Conservation (phyloP, 1,284 basidiomycete genomes). For the Melampsora larici-populina region DNA sequence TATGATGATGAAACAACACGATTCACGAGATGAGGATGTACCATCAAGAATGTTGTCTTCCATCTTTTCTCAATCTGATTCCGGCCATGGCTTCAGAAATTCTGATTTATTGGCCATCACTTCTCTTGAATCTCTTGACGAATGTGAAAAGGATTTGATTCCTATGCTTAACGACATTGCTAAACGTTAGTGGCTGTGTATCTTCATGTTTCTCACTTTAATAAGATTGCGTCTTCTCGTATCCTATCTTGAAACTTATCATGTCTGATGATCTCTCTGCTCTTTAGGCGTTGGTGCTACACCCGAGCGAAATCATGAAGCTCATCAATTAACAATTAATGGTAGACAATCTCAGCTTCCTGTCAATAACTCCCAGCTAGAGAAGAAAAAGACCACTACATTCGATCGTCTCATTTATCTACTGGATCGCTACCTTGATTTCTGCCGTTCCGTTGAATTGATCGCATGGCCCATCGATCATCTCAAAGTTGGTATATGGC, state of each 20-base stretch:
- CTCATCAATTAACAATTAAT: neutral
- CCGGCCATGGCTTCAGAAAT: neutral
- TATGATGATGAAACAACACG: neutral
- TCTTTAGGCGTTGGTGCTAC: neutral
- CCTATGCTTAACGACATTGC: neutral
- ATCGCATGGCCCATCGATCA: constrained; percentile 37
- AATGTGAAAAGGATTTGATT: neutral
- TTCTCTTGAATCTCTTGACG: neutral
- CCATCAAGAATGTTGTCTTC: neutral
- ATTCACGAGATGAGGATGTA: neutral
- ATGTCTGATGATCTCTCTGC: neutral
- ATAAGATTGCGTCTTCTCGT: neutral
- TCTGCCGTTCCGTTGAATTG: constrained; percentile 13
- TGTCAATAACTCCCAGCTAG: neutral
- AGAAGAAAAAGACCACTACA: neutral
- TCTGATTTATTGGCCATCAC: neutral
- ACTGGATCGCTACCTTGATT: constrained; percentile 38
- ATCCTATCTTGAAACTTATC: neutral
- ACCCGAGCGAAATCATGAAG: neutral
- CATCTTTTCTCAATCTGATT: neutral
- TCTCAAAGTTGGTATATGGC: constrained; percentile 36
- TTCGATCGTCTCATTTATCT: constrained; percentile 39
- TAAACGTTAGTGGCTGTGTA: neutral
- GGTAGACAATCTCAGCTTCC: neutral
- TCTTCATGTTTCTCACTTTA: neutral